Evolutionary conservation across 1,284 basidiomycete genomes (phyloP), one percentile per base, ranked within the genome.

Genomic region (Trichosporon ovoides): DNA sequence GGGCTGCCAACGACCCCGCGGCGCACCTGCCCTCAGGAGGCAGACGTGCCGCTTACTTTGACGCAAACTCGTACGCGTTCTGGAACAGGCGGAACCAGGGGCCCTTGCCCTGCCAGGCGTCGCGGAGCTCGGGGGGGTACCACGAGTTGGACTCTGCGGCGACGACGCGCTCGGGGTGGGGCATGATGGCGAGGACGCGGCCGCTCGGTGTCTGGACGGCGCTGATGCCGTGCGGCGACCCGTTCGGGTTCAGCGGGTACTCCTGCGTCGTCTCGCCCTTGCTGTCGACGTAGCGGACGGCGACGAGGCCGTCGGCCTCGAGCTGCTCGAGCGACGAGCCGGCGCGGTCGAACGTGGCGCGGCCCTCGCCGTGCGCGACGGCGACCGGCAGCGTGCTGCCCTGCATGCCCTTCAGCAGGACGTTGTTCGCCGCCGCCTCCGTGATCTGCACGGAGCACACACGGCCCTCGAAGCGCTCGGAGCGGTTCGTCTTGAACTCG

Each of bases 81-180:
- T 93, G 89, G 84, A 98, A 98, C 74, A 98, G 78, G 71, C 83
- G 85, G 79, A 96, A 93, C 95, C 95, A 98, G 2, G 95, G 95
- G 1, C 92, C 94, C 50, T 82, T 80, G n/a, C 77, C 76, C 22
- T 85, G 84, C 59, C 83, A 80, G 84, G 86, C 88, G 52, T 80
- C 70, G 36, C 83, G 81, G 62, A 76, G 71, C 59, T 87, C 78
- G 10, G 77, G 65, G 4, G 89, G 87, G 76, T 87, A 88, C 91
- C 91, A 94, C 70, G 88, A 91, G 71, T 91, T 92, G 71, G 85
- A 87, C 72, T 89, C 88, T 58, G 89, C 70, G 31, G 84, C 80
- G 12, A 83, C 81, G 16, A 89, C 87, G 24, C 91, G 83, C 74
- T 94, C 91, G 0, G 91, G 91, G 77, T 95, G 95, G 28, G 95